phyloP scores from a whole-genome alignment of 2,329 filamentous ascomycete genomes.

The Taxawa tesnikishii region DNA sequence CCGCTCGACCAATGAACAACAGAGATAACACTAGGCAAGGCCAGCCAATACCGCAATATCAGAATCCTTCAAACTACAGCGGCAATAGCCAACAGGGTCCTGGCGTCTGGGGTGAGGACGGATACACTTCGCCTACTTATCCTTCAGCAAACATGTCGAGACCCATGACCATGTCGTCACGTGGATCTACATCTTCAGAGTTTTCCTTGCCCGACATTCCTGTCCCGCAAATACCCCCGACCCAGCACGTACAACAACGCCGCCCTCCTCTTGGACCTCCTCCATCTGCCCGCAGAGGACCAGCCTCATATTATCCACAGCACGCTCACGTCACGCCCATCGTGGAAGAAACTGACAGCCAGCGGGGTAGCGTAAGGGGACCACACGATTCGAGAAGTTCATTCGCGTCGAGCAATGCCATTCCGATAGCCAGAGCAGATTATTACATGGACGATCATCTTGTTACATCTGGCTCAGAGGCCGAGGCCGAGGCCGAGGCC shows the following conservation, averaged over 20 bases:
- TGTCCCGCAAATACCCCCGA: constrained; percentile 12
- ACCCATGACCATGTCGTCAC: constrained; percentile 24
- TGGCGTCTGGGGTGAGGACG: constrained; percentile 5
- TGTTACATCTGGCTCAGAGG: constrained; percentile 10
- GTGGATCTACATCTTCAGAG: constrained; percentile 25
- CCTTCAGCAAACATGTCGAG: constrained; percentile 16
- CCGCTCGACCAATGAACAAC: background rate
- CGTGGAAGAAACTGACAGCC: constrained; percentile 33
- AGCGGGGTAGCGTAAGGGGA: constrained; percentile 13
- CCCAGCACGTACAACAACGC: constrained; percentile 17
- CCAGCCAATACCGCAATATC: constrained; percentile 2
- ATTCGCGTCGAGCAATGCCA: constrained; percentile 36
- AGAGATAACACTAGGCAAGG: background rate
- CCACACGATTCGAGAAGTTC: constrained; percentile 25
- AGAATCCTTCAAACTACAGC: background rate
- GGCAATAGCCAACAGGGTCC: constrained; percentile 3
- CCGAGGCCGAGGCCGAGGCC: constrained; percentile 1
- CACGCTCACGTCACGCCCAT: constrained; percentile 36
- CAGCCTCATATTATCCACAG: constrained; percentile 36
- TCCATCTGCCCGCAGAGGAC: constrained; percentile 34
- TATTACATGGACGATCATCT: constrained; percentile 24
- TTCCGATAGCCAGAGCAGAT: constrained; percentile 27
- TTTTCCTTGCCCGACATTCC: constrained; percentile 30
- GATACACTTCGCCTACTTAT: constrained; percentile 17
- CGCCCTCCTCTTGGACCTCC: constrained; percentile 33